Base-by-base conservation (phyloP, 352 stramenopile genomes). In the Pythium sp. region DNA sequence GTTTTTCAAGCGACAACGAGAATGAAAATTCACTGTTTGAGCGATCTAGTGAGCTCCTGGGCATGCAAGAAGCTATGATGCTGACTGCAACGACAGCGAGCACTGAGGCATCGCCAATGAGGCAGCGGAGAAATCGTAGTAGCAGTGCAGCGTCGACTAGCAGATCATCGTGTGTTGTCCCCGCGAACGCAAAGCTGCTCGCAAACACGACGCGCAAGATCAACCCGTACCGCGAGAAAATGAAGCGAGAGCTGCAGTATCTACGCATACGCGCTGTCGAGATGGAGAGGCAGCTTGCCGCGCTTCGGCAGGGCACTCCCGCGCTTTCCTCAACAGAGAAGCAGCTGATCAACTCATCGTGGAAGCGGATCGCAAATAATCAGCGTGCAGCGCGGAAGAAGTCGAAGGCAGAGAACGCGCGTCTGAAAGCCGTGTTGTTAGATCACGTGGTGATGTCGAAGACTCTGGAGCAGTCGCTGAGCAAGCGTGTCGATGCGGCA, bases 221-320 rank as follows among this genome's bases (percentile, higher is more conserved):
- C 30, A 77, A 77, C 55, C 54, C 70, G 34, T 81, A 84, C 43
- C 77, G 77, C 5, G 60, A 80, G 57, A 68, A 67, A 8, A 71
- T 78, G 53, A 81, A 81, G 34, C 62, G 61, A 2, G 77, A 84
- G 68, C 71, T 80, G 53, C 65, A 74, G 61, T 63, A 71, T 14
- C 51, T 84, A 18, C 72, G 72, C 5, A 26, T 56, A 8, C 62
- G 78, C 54, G 73, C 77, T 38, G 68, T 64, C 34, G 68, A 78
- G n/a, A 58, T 84, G 38, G 76, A 74, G 5, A 38, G 59, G 20
- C 65, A 78, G 24, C 30, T 84, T 15, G 41, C 65, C 43, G 72
- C 67, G 28, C 55, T 84, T 24, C 67, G 74, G 20, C 67, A 71
- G 55, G 46, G 8, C 18, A 71, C 1, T 34, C 20, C 14, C 2